phyloP scores from a whole-genome alignment of 2,329 filamentous ascomycete genomes.

The Cladophialophora psammophila region DNA sequence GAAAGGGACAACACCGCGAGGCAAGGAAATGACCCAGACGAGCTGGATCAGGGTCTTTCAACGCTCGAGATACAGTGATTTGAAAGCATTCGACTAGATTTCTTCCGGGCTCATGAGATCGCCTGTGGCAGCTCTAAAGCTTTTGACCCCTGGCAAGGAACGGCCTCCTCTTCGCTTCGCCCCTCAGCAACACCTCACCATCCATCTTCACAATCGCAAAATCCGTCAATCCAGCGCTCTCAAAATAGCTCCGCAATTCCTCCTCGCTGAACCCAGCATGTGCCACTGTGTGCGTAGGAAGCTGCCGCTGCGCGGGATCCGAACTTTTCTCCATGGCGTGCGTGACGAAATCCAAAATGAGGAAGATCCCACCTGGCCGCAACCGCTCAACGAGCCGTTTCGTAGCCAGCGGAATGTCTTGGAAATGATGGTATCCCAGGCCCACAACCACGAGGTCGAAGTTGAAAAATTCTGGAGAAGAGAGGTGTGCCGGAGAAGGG shows the following conservation, averaged over 20 bases:
- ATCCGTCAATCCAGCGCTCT: conserved; percentile 63
- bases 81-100: not conserved
- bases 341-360: conserved; percentile 73
- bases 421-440: conserved; percentile 72
- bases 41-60: conserved; percentile 31
- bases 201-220: conserved; percentile 33
- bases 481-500: conserved; percentile 61
- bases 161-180: conserved; percentile 29
- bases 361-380: conserved; percentile 69
- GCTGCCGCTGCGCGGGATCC: conserved; percentile 46
- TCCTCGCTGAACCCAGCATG: conserved; percentile 71
- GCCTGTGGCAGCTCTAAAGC: conserved; percentile 5
- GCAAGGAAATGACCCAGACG: conserved; percentile 25
- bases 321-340: conserved; percentile 49
- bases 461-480: conserved; percentile 67
- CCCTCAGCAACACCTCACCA: conserved; percentile 32
- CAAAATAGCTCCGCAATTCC: conserved; percentile 67
- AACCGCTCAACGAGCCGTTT: conserved; percentile 67
- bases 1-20: conserved; percentile 20
- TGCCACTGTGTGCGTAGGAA: conserved; percentile 61
- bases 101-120: not conserved
- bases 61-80: conserved; percentile 2
- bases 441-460: conserved; percentile 74
- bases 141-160: conserved; percentile 39
- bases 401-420: conserved; percentile 67